Conservation (phyloP, 495 filamentous ascomycete species). For the Gamarada debralockiae region DNA sequence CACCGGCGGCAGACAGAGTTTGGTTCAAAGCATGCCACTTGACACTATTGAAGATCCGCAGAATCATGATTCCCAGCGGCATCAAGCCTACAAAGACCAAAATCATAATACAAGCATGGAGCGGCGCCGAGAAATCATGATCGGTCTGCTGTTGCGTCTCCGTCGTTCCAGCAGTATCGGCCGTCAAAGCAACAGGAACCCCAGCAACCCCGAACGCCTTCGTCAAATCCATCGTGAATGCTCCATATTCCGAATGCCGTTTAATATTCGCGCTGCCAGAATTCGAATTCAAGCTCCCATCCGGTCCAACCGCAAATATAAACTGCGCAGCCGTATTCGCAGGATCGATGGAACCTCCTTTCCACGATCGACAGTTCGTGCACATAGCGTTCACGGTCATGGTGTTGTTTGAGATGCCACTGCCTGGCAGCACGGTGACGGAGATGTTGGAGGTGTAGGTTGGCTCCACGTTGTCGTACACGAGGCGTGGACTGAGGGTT, state of each 20-base stretch:
- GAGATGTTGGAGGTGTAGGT: conserved; percentile 33
- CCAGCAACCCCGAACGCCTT: conserved; percentile 39
- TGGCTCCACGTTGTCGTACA: conserved; percentile 45
- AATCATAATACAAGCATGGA: conserved; percentile 51
- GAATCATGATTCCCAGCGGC: conserved; percentile 49
- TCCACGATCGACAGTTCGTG: conserved; percentile 43
- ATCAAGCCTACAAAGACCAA: conserved; percentile 48
- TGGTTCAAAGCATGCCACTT: conserved; percentile 48
- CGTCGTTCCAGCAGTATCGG: conserved; percentile 15
- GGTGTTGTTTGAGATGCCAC: conserved; percentile 35
- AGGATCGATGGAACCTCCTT: conserved; percentile 33
- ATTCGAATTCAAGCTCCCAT: conserved; percentile 34
- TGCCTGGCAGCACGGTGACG: conserved; percentile 37
- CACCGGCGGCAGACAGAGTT: conserved; percentile 36
- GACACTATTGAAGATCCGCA: conserved; percentile 41
- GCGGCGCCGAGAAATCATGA: conserved; percentile 28
- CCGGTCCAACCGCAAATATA: conserved; percentile 55
- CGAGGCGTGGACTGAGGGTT: conserved; percentile 45
- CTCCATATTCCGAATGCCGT: conserved; percentile 50
- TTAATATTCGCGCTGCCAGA: conserved; percentile 37
- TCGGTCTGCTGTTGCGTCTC: conserved; percentile 22
- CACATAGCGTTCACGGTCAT: conserved; percentile 47
- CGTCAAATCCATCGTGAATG: conserved; percentile 49
- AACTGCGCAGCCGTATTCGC: conserved; percentile 37
- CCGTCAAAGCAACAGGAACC: conserved; percentile 23